Conservation (phyloP, 2,329 filamentous ascomycete species). For the Dactylellina leptospora region DNA sequence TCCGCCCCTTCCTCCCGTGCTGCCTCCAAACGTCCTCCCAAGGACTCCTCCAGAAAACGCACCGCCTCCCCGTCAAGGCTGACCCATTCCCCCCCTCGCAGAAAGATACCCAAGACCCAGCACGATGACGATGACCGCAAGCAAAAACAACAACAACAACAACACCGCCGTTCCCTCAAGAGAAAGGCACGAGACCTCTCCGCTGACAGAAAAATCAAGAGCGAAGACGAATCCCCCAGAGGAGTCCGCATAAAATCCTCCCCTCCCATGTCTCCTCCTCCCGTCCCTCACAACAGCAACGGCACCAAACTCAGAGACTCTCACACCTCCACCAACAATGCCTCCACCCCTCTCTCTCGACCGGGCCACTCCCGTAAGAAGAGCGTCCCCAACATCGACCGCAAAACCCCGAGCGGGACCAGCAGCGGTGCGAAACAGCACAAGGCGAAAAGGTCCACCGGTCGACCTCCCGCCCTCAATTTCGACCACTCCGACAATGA, state of each 20-base stretch:
- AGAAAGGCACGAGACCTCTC: slow-evolving; percentile 35
- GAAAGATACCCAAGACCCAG: slow-evolving; percentile 42
- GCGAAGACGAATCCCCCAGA: slow-evolving; percentile 43
- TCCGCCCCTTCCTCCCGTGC: slow-evolving; percentile 54
- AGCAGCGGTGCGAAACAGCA: slow-evolving; percentile 9
- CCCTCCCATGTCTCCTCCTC: slow-evolving; percentile 54
- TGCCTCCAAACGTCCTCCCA: slow-evolving; percentile 35
- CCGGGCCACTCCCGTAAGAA: slow-evolving; percentile 36
- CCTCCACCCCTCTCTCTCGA: slow-evolving; percentile 21
- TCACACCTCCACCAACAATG: no score
- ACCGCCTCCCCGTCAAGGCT: slow-evolving; percentile 45
- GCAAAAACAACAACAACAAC: not conserved
- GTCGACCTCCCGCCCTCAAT: slow-evolving; percentile 30
- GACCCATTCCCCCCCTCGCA: slow-evolving; percentile 43
- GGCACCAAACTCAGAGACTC: no score
- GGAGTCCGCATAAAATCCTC: slow-evolving; percentile 55
- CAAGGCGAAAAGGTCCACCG: slow-evolving; percentile 35
- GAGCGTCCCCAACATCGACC: slow-evolving; percentile 28
- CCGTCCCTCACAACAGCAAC: slow-evolving; percentile 49
- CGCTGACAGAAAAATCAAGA: slow-evolving; percentile 32
- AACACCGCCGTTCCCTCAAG: slow-evolving; percentile 36
- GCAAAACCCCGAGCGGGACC: slow-evolving; percentile 13
- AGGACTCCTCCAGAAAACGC: slow-evolving; percentile 29
- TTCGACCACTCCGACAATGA: slow-evolving; percentile 45
- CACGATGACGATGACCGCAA: slow-evolving; percentile 32